Evolutionary conservation across 148 eudicot genomes (phyloP), one percentile per base, ranked within the genome.

Genomic region (Chenopodium album): DNA sequence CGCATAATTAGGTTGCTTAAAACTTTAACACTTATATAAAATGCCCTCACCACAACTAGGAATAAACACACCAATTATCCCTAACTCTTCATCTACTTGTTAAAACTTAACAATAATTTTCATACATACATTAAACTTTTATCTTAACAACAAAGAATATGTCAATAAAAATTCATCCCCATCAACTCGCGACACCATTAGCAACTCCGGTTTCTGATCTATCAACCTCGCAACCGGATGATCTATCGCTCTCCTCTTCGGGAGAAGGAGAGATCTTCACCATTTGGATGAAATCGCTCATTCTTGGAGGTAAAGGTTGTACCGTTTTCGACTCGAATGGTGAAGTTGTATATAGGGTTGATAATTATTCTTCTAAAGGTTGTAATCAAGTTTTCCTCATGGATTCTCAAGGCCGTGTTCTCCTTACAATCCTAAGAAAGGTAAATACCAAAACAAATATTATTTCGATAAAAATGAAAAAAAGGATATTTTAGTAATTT

Each of bases 301-400:
- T 89, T 4, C 80, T 87, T 11, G 84, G 91, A 2, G 91, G 89
- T 9, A 85, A 83, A 67, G 91, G 91, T 20, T 87, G 89, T 78
- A 85, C 89, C 0, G 91, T 89, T 70, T 89, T 85, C 75, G 87
- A 89, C 81, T 89, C 91, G 3, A 80, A 82, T 0, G 91, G 91
- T 12, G 59, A 80, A 14, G 83, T 89, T 12, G 89, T 85, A 1
- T 89, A 87, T 17, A 84, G 91, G 14, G 89, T 89, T 22, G 91
- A 89, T 60, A 89, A 89, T 75, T 89, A 89, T 81, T 26, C 77
- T 50, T 76, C 79, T 23, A 85, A 87, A 75, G 75, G 11, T 69
- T 79, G 85, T 48, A 56, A 84, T 77, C 65, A 85, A 75, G 89
- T 85, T 22, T 76, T 76, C 77, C 89, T 89, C 23, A 89, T 89